Conservation (phyloP, 805 yeast species). For the Nakazawaea peltata region DNA sequence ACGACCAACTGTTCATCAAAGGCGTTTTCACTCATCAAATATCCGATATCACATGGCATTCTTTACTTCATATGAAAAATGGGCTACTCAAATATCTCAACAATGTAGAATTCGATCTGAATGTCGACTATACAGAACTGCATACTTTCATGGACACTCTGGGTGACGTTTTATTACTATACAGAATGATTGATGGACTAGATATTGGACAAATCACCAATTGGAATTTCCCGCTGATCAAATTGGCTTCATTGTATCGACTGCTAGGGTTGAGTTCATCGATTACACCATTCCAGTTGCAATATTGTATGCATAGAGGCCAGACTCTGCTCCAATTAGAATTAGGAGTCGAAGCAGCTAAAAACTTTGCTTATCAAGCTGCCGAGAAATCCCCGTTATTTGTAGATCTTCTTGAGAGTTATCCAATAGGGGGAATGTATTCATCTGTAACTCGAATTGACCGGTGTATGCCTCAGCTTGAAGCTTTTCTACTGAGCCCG, state of each 20-base stretch:
- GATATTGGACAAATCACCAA: slow-evolving; percentile 17
- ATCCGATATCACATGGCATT: slow-evolving; percentile 64
- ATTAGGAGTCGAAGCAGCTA: not conserved
- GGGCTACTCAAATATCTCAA: slow-evolving; percentile 49
- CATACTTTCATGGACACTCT: slow-evolving; percentile 53
- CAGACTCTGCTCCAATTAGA: slow-evolving; percentile 13
- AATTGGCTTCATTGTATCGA: slow-evolving; percentile 31
- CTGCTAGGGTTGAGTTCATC: slow-evolving; percentile 27
- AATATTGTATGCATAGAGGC: slow-evolving; percentile 49
- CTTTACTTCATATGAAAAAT: slow-evolving; percentile 39
- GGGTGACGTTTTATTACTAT: slow-evolving; percentile 49
- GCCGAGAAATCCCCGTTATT: slow-evolving; percentile 33
- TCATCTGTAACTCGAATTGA: too few relatives aligned
- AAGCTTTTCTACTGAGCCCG: too few relatives aligned
- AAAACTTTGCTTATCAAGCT: slow-evolving; percentile 4
- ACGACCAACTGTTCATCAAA: slow-evolving; percentile 47
- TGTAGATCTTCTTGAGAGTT: slow-evolving; percentile 32
- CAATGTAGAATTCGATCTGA: slow-evolving; percentile 46
- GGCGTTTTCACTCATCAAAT: slow-evolving; percentile 59
- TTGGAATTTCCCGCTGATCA: slow-evolving; percentile 37
- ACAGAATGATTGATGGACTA: slow-evolving; percentile 10
- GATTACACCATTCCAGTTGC: slow-evolving; percentile 22
- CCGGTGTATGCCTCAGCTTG: slow-evolving; percentile 29
- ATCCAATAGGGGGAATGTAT: slow-evolving; percentile 46
- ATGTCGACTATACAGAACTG: slow-evolving; percentile 28